Conservation (phyloP, 768 basidiomycete species). For the Leucocoprinus birnbaumii region DNA sequence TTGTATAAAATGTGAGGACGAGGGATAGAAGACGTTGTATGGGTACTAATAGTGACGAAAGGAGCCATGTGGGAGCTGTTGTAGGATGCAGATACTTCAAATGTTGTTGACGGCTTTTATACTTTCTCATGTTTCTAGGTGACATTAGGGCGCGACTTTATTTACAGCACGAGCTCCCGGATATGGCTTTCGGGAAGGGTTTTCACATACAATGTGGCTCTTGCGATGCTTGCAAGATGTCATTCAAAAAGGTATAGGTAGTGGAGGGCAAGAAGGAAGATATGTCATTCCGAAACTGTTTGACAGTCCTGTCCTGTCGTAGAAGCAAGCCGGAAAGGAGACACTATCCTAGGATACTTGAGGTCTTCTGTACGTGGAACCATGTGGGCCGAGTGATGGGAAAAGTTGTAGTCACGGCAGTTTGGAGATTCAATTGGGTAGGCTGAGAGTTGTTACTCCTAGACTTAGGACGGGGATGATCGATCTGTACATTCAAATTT, state of each 20-base stretch:
- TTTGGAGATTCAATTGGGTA: too few relatives aligned
- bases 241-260: not conserved
- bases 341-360: not conserved
- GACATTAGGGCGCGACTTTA: not conserved
- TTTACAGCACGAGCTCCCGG: not conserved
- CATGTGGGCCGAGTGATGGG: conserved; percentile 8
- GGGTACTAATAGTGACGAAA: conserved; percentile 31
- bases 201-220: not conserved
- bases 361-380: not conserved
- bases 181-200: not conserved
- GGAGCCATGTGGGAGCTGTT: conserved; percentile 18
- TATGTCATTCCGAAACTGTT: not conserved
- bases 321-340: not conserved
- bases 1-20: conserved; percentile 46
- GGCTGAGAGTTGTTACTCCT: too few relatives aligned
- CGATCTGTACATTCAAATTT: too few relatives aligned
- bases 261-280: not conserved
- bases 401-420: not conserved
- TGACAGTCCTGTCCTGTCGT: not conserved
- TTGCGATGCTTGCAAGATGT: not conserved
- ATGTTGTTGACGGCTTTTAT: not conserved
- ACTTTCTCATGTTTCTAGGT: not conserved
- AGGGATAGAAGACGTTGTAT: conserved; percentile 46
- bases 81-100: too few relatives aligned
- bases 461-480: too few relatives aligned